Evolutionary conservation across 176 grass and related monocot species (phyloP).

Genomic region (Thinopyrum elongatum): DNA sequence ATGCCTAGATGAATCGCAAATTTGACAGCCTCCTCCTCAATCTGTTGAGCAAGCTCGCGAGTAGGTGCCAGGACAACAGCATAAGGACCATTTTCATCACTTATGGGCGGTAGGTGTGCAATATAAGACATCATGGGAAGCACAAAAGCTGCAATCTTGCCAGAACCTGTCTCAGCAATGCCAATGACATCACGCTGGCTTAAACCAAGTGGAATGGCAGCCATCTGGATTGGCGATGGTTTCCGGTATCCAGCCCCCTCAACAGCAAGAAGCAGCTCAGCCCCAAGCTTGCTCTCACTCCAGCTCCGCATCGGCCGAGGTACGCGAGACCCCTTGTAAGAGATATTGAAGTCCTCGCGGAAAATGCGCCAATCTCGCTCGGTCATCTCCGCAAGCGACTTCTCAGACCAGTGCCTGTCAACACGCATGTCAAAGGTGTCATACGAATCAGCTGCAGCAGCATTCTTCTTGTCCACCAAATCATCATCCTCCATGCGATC

Average conservation of each 20-base stretch:
- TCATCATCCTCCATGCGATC: slow-evolving; percentile 50
- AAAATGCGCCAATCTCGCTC: slow-evolving; percentile 95
- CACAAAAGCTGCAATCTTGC: slow-evolving; percentile 89
- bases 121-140: slow-evolving; percentile 91
- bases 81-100: slow-evolving; percentile 86
- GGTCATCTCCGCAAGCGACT: slow-evolving; percentile 70
- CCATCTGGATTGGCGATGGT: slow-evolving; percentile 92
- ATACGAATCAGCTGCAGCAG: slow-evolving; percentile 62
- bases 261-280: slow-evolving; percentile 65
- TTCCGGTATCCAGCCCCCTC: slow-evolving; percentile 68
- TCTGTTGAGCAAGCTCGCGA: slow-evolving; percentile 91
- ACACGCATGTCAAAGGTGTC: slow-evolving; percentile 87
- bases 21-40: slow-evolving; percentile 90
- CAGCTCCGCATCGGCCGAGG: slow-evolving; percentile 80
- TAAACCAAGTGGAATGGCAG: slow-evolving; percentile 82
- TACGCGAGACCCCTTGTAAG: slow-evolving; percentile 84
- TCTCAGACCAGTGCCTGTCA: slow-evolving; percentile 83
- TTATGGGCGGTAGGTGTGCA: slow-evolving; percentile 72
- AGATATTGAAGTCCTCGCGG: slow-evolving; percentile 86
- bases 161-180: slow-evolving; percentile 88
- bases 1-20: slow-evolving; percentile 81
- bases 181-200: slow-evolving; percentile 97
- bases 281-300: slow-evolving; percentile 69
- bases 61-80: slow-evolving; percentile 91
- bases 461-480: slow-evolving; percentile 43